Evolutionary conservation across 495 filamentous ascomycete species (phyloP).

Genomic region (Aspergillus nanangensis): DNA sequence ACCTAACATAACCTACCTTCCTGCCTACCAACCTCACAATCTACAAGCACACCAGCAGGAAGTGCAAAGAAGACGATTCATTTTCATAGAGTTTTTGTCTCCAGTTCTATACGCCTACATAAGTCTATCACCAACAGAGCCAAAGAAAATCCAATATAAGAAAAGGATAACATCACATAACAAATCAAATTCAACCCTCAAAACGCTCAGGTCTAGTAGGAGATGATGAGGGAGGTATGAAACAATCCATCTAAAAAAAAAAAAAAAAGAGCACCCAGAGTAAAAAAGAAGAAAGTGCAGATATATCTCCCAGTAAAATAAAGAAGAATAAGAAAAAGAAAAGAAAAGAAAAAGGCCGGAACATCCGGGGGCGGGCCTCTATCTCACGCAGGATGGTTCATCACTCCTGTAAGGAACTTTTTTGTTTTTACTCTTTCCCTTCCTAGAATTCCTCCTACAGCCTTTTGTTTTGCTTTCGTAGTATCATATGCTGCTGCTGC

Average conservation of each 20-base stretch:
- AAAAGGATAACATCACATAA: conserved; percentile 5
- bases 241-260: conserved; percentile 20
- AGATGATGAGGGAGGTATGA: conserved; percentile 25
- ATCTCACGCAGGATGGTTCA: conserved; percentile 16
- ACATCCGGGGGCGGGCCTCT: not conserved
- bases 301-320: conserved; percentile 16
- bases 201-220: conserved; percentile 19
- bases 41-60: no score
- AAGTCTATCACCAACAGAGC: not conserved
- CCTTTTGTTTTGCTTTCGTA: conserved; percentile 6
- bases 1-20: no score
- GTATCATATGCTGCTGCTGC: no score
- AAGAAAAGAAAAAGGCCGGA: not conserved
- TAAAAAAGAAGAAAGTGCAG: conserved; percentile 10
- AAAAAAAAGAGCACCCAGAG: conserved; percentile 11
- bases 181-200: conserved; percentile 17
- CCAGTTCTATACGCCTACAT: no score
- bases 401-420: conserved; percentile 20
- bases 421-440: conserved; percentile 4
- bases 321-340: conserved; percentile 11
- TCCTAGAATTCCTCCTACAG: conserved; percentile 19
- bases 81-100: no score
- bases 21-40: no score
- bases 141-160: conserved; percentile 2
- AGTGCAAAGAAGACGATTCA: no score